Evolutionary conservation across 257 asterid species (phyloP).

Genomic region (Solanum chilense): DNA sequence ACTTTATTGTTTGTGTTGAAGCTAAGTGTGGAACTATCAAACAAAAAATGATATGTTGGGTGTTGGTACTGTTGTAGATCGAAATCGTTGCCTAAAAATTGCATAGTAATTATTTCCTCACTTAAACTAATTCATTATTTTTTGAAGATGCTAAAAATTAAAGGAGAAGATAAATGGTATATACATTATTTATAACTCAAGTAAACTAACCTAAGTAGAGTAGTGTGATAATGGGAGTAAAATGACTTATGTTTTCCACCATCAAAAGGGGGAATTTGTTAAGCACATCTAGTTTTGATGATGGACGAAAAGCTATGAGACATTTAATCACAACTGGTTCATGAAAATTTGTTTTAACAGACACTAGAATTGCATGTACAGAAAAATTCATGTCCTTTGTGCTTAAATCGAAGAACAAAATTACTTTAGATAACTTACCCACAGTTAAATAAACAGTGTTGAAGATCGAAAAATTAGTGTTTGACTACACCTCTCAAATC

Average conservation of each 20-base stretch:
- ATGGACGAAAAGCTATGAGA: background rate
- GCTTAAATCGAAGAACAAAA: background rate
- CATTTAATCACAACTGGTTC: background rate
- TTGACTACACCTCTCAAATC: background rate
- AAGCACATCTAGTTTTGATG: too few relatives aligned
- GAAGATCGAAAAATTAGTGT: background rate
- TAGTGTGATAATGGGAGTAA: background rate
- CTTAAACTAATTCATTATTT: background rate
- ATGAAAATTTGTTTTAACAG: background rate
- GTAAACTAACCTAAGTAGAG: background rate
- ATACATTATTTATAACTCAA: too few relatives aligned
- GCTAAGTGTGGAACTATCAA: background rate
- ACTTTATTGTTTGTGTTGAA: background rate
- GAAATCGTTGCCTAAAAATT: background rate
- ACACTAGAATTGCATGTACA: background rate
- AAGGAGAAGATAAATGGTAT: background rate
- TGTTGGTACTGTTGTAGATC: background rate
- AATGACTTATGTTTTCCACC: background rate
- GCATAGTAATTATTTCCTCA: background rate
- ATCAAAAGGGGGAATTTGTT: too few relatives aligned
- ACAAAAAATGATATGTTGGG: background rate
- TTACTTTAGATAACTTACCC: background rate
- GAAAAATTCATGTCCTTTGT: background rate
- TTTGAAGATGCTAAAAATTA: background rate
- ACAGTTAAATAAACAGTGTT: background rate